Percentiles rank a stretch among this genome's conserved stretches.
Conservation (phyloP, 2,329 filamentous ascomycete genomes). For the Penicillium glabrum region DNA sequence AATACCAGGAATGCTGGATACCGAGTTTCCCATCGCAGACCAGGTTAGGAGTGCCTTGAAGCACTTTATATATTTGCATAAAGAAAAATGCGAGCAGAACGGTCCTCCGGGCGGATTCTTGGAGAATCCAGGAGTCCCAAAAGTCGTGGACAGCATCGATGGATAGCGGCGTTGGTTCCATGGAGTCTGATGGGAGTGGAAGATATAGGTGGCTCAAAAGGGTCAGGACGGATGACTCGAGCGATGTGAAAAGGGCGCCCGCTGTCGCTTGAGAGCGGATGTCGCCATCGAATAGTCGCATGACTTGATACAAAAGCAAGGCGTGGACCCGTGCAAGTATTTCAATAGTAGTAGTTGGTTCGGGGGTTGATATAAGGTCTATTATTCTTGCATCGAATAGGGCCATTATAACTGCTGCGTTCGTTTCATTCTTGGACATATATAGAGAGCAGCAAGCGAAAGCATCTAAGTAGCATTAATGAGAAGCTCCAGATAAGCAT, state of each 20-base stretch:
- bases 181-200: constrained; percentile 12
- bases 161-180: constrained; percentile 26
- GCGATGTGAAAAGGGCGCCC: constrained; percentile 33
- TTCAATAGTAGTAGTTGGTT: constrained; percentile 23
- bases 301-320: constrained; percentile 52
- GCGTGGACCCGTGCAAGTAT: constrained; percentile 49
- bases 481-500: neutral
- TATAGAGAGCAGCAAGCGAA: constrained; percentile 56
- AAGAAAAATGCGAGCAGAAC: constrained; percentile 52
- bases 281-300: constrained; percentile 54
- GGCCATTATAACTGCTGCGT: constrained; percentile 50
- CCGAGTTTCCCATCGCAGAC: constrained; percentile 29
- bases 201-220: constrained; percentile 21
- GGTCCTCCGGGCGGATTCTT: constrained; percentile 56
- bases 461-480: constrained; percentile 43
- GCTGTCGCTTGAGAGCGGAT: constrained; percentile 44
- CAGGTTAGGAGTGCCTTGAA: constrained; percentile 13
- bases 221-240: constrained; percentile 21
- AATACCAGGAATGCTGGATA: constrained; percentile 29
- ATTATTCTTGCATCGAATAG: constrained; percentile 48
- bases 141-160: constrained; percentile 45
- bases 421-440: constrained; percentile 50
- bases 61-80: constrained; percentile 22
- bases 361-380: constrained; percentile 43
- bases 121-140: constrained; percentile 55